Conservation (phyloP, 2,329 filamentous ascomycete species). For the Pseudogymnoascus sp. region DNA sequence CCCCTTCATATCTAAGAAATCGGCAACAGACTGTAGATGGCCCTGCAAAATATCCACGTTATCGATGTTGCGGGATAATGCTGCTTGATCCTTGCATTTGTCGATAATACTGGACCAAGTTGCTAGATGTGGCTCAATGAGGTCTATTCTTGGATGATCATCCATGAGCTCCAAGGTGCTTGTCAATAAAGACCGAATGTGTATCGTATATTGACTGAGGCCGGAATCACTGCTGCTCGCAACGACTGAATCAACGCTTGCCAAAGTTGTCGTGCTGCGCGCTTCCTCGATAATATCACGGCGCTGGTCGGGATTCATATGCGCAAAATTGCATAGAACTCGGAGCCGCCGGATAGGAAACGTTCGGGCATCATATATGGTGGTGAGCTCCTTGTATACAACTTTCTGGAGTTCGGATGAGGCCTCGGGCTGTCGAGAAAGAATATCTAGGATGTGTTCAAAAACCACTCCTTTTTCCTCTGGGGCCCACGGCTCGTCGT, state of each 20-base stretch:
- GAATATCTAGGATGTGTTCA: conserved; percentile 49
- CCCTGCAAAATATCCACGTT: conserved; percentile 39
- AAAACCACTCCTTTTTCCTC: conserved; percentile 49
- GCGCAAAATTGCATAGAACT: conserved; percentile 19
- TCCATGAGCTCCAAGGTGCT: conserved; percentile 22
- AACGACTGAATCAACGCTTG: conserved; percentile 2
- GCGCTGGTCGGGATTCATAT: conserved; percentile 16
- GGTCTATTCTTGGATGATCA: conserved; percentile 19
- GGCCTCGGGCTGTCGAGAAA: conserved; percentile 19
- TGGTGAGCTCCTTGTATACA: conserved; percentile 20
- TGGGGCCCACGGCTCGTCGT: conserved; percentile 29
- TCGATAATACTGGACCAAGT: conserved; percentile 33
- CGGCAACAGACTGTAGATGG: conserved; percentile 44
- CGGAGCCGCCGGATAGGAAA: conserved; percentile 27
- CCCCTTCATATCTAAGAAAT: conserved; percentile 50
- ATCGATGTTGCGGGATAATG: conserved; percentile 39
- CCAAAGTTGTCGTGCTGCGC: conserved; percentile 2
- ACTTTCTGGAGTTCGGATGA: conserved; percentile 16
- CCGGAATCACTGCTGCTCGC: conserved; percentile 20
- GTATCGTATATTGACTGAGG: conserved; percentile 18
- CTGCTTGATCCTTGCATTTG: conserved; percentile 34
- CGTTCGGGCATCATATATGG: conserved; percentile 19
- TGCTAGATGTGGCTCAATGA: conserved; percentile 18
- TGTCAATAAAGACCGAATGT: conserved; percentile 21
- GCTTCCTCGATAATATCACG: conserved; percentile 8